Evolutionary conservation across 2,329 filamentous ascomycete species (phyloP).

Genomic region (Colletotrichum magnum): DNA sequence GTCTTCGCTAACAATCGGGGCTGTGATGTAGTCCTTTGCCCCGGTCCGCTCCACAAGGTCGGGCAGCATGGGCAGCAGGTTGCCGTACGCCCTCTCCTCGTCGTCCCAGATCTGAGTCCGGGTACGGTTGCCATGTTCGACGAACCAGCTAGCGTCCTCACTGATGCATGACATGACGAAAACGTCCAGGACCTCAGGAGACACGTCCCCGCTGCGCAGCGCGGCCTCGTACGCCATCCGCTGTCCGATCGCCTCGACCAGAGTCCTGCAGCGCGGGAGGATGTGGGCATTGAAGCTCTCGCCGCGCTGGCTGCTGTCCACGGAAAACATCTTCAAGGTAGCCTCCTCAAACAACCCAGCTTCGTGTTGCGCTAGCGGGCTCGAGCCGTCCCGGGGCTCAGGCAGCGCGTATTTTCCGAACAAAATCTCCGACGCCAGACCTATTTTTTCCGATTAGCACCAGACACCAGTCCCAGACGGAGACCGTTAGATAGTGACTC

Average conservation of each 20-base stretch:
- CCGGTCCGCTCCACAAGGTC: not conserved
- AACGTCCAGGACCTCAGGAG: slow-evolving; percentile 25
- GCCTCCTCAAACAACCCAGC: slow-evolving; percentile 44
- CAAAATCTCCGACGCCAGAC: slow-evolving; percentile 46
- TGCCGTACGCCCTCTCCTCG: not conserved
- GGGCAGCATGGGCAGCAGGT: not conserved
- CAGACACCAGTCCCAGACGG: not conserved
- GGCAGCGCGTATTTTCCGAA: slow-evolving; percentile 45
- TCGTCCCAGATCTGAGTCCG: not conserved
- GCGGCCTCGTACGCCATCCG: slow-evolving; percentile 49
- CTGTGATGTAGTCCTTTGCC: slow-evolving; percentile 1
- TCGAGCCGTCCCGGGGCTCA: slow-evolving; percentile 31
- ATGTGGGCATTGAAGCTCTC: slow-evolving; percentile 43
- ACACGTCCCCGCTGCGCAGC: not conserved
- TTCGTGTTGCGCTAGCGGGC: slow-evolving; percentile 44
- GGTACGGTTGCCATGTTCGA: slow-evolving; percentile 13
- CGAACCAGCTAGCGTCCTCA: slow-evolving; percentile 39
- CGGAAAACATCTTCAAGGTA: slow-evolving; percentile 1
- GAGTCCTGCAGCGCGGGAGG: slow-evolving; percentile 44
- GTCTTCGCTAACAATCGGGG: not conserved
- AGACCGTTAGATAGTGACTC: slow-evolving; percentile 21
- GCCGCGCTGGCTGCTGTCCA: no score
- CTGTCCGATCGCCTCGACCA: slow-evolving; percentile 47
- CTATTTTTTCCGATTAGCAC: slow-evolving; percentile 21
- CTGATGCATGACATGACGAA: slow-evolving; percentile 39